Evolutionary conservation across 192 early-diverging fungal genomes (phyloP), one percentile per base, ranked within the genome.

Genomic region (Backusella macrospora): DNA sequence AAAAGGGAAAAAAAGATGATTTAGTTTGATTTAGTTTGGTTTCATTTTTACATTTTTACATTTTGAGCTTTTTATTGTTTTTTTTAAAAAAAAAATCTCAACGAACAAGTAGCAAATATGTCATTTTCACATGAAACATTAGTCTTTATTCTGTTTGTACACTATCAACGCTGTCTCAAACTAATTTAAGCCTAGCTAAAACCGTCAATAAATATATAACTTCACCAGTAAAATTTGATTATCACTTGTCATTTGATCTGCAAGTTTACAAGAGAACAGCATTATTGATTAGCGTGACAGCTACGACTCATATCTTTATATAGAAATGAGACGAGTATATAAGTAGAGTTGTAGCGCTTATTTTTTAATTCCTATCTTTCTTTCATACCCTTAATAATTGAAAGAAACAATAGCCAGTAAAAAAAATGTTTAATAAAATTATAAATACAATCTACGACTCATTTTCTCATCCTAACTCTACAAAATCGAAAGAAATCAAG

Each of bases 291-390:
- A 18, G 8, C 18, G 49, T 21, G 49, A 52, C 49, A 52, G 49
- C 18, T 52, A 29, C n/a, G 55, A 38, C 40, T 62, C 70, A 43
- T 72, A 46, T 47, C 29, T 46, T 68, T 10, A 68, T 37, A 23
- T 18, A 23, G 45, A 44, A 68, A 46, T 21, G 34, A 23, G n/a
- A n/a, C 18, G 49, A 52, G 8, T 52, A 52, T 52, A 52, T 52
- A 52, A 52, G 18, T 18, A 52, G 49, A 18, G 49, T 8, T 18
- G 9, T 23, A 8, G 18, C 18, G 49, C 18, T 3, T 18, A 49
- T 49, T 2, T 52, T 9, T 1, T n/a, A 18, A 52, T 8, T 52
- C 9, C 18, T 52, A 6, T 65, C 16, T 65, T n/a, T 65, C 38
- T 40, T 15, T 65, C 16, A 39, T 40, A 39, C 37, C 8, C 16